Percentiles rank a stretch among this genome's conserved stretches.
Evolutionary conservation across 2,329 filamentous ascomycete species (phyloP).

Genomic region (Westerdykella ornata): DNA sequence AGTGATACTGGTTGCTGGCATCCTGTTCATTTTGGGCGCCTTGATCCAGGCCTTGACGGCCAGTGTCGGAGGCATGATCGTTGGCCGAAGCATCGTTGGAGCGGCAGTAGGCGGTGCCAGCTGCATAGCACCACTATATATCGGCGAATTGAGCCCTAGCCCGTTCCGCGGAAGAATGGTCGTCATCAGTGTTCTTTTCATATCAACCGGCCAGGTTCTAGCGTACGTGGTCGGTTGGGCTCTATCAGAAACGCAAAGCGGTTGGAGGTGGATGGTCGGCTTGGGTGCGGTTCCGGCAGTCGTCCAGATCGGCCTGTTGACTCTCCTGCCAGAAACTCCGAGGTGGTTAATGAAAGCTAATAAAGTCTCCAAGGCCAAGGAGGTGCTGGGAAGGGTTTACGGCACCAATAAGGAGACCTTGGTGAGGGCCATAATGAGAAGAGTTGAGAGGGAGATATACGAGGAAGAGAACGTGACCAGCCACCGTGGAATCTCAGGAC

Average conservation of each 20-base stretch:
- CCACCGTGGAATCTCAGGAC: too few relatives aligned
- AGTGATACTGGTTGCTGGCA: constrained; percentile 59
- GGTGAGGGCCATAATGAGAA: constrained; percentile 56
- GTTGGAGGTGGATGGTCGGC: constrained; percentile 91
- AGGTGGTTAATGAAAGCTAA: constrained; percentile 74
- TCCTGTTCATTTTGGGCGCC: constrained; percentile 63
- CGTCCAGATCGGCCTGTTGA: constrained; percentile 61
- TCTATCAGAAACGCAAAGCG: constrained; percentile 51
- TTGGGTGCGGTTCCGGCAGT: constrained; percentile 71
- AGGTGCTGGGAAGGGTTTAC: constrained; percentile 59
- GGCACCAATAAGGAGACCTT: constrained; percentile 42
- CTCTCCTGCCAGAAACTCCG: constrained; percentile 79
- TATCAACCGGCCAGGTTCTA: constrained; percentile 81
- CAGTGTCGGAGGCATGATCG: constrained; percentile 58
- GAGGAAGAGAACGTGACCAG: constrained; percentile 54
- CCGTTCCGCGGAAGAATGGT: constrained; percentile 71
- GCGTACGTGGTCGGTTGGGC: constrained; percentile 80
- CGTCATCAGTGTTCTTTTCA: constrained; percentile 73
- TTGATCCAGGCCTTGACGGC: constrained; percentile 55
- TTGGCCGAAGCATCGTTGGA: constrained; percentile 63
- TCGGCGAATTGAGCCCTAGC: constrained; percentile 76
- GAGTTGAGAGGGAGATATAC: constrained; percentile 68
- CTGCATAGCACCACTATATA: constrained; percentile 71
- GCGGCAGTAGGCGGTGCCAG: constrained; percentile 68
- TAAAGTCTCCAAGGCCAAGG: constrained; percentile 54